phyloP scores from a whole-genome alignment of 169 alveolate genomes.

The Sarcocystis neurona region DNA sequence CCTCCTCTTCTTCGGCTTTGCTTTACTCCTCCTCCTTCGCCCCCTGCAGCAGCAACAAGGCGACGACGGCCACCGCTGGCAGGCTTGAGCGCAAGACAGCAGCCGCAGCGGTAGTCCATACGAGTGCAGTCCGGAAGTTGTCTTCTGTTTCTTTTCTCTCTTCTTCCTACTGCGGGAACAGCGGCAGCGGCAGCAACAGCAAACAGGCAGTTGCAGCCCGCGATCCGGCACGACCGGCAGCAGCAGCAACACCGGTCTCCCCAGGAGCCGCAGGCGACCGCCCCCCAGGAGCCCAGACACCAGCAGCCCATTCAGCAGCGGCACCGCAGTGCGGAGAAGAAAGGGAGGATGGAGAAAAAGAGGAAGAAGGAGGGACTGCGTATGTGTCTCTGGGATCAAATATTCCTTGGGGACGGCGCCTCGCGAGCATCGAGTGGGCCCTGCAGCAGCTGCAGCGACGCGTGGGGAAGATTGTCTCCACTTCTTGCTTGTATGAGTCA shows the following conservation, averaged over 20 bases:
- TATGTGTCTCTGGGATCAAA: constrained; percentile 62
- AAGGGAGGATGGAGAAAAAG: background rate
- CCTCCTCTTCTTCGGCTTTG: too few relatives aligned
- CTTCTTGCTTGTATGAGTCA: constrained; percentile 57
- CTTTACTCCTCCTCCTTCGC: too few relatives aligned
- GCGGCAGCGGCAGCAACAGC: background rate
- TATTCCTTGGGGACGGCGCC: constrained; percentile 24
- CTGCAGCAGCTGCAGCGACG: background rate
- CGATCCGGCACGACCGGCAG: too few relatives aligned
- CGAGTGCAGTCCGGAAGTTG: too few relatives aligned
- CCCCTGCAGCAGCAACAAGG: too few relatives aligned
- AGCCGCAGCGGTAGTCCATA: too few relatives aligned
- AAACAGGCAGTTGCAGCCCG: background rate
- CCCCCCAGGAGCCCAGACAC: background rate
- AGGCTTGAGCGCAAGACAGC: too few relatives aligned
- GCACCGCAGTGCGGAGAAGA: too few relatives aligned
- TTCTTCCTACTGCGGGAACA: background rate
- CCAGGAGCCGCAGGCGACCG: background rate
- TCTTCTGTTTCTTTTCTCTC: background rate
- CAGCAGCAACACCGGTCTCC: background rate
- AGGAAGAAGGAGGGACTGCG: constrained; percentile 13
- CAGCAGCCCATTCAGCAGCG: too few relatives aligned
- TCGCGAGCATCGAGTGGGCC: constrained; percentile 47
- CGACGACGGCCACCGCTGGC: too few relatives aligned
- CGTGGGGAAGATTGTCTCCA: constrained; percentile 30